These are phyloP conservation scores for Penicillium corylophilum DNA, from an alignment of 2,329 filamentous ascomycete species.

Conservation along the genomic window DNA sequence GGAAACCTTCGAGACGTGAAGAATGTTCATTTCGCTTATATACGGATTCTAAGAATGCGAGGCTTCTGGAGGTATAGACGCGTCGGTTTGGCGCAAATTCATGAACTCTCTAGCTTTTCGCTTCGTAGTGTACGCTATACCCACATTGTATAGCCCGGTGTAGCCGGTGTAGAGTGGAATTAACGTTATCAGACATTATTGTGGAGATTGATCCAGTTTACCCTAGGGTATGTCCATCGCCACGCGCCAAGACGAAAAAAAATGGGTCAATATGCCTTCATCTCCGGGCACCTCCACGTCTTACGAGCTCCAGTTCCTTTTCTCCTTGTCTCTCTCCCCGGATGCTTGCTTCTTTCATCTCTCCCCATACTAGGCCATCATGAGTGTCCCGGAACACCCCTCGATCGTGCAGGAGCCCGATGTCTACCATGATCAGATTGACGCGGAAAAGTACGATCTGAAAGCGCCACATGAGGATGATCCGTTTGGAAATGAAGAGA, in stretches of 20 bases:
- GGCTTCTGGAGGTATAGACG: background rate
- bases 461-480: slow-evolving; percentile 21
- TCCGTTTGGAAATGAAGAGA: slow-evolving; percentile 38
- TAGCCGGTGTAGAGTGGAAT: background rate
- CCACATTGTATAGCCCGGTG: background rate
- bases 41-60: background rate
- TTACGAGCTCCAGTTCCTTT: slow-evolving; percentile 9
- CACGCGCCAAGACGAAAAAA: slow-evolving; percentile 22
- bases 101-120: background rate
- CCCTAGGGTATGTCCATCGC: slow-evolving; percentile 13
- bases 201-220: background rate
- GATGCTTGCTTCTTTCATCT: slow-evolving; percentile 1
- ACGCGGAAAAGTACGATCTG: slow-evolving; percentile 18
- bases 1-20: background rate
- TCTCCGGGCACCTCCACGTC: slow-evolving; percentile 16
- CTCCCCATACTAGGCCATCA: slow-evolving; percentile 3
- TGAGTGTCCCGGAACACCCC: slow-evolving; percentile 15
- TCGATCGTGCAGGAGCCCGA: slow-evolving; percentile 13
- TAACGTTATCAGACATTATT: background rate
- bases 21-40: slow-evolving; percentile 1
- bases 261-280: slow-evolving; percentile 15
- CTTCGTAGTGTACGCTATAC: background rate
- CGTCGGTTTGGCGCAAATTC: background rate
- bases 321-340: slow-evolving; percentile 7
- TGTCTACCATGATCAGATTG: slow-evolving; percentile 15